A percentile compares a stretch with the other conserved stretches of the same genome.
Conservation (phyloP, 345 rosid genomes). For the Gossypioides kirkii region DNA sequence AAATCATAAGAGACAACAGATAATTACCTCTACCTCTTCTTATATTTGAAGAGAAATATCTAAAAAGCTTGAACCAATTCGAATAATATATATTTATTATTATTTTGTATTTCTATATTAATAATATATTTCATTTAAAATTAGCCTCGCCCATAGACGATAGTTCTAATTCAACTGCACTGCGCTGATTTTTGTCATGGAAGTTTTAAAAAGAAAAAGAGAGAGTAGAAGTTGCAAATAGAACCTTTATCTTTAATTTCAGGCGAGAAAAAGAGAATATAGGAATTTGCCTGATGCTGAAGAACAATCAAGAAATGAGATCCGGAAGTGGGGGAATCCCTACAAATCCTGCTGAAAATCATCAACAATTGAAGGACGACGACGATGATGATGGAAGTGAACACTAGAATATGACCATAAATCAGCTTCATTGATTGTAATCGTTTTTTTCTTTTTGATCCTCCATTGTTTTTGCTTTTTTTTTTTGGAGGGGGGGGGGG, state of each 20-base stretch:
- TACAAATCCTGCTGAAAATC: constrained; percentile 23
- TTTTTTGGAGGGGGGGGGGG: too few species aligned
- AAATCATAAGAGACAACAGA: too few species aligned
- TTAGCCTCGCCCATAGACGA: too few species aligned
- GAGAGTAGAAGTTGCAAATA: not conserved
- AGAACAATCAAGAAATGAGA: constrained; percentile 29
- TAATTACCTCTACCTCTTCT: too few species aligned
- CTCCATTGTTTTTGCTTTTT: not conserved
- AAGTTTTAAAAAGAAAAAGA: too few species aligned
- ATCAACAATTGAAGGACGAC: constrained; percentile 28
- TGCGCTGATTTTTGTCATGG: too few species aligned
- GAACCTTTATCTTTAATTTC: constrained; percentile 1
- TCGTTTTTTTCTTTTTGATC: not conserved
- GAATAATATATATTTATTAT: too few species aligned
- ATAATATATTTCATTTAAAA: too few species aligned
- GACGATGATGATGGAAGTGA: constrained; percentile 17
- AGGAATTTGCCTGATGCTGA: constrained; percentile 35
- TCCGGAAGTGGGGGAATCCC: constrained; percentile 29
- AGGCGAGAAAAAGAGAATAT: constrained; percentile 27
- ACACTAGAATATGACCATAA: constrained; percentile 11
- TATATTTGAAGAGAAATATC: too few species aligned
- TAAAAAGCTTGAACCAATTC: too few species aligned
- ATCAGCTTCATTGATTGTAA: not conserved
- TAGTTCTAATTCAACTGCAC: too few species aligned
- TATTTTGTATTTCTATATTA: too few species aligned